Base-by-base conservation (phyloP, 2,329 filamentous ascomycete genomes). In the Penicillium psychrosexuale region DNA sequence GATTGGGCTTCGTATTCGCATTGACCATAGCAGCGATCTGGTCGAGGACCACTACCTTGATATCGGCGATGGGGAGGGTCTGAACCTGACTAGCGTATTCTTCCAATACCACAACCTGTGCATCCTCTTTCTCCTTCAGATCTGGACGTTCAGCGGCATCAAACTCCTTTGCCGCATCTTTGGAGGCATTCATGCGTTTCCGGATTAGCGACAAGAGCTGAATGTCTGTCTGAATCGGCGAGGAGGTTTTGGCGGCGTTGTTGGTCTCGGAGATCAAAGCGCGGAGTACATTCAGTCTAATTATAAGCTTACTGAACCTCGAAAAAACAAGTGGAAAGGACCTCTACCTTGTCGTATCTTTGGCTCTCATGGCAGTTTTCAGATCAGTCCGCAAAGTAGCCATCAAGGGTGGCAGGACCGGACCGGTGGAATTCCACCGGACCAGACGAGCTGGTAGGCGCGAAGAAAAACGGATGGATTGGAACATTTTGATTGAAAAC, bases 221-320 rank as follows among this genome's bases (percentile, higher is more conserved):
- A 15, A 78, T 64, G 54, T 80, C 77, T 27, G 76, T 78, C 53
- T 72, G 69, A 22, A 80, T 74, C 11, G 78, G 77, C 15, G 69
- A 70, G 3, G 75, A 59, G 19, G 75, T 74, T 67, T 78, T 79
- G 49, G 73, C 69, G n/a, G 75, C 71, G 59, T 79, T 78, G 64
- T 78, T 79, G 60, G 74, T 75, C 59, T 80, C 78, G 46, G 78
- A 75, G 51, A 80, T 78, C 55, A 80, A 66, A 43, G 75, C 72
- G 34, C 78, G 77, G 17, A 80, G 69, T 36, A 79, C 78, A 60
- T 78, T 77, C 28, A 80, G 66, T 59, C 78, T 79, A 22, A 42
- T 37, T 5, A 47, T 52, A 40, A 50, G 36, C 22, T 31, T 47
- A 7, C 24, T 19, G 11, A 9, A 30, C 9, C 36, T 13, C 15